Evolutionary conservation across 2,329 filamentous ascomycete species (phyloP).

Genomic region (Fusarium anthophilum): DNA sequence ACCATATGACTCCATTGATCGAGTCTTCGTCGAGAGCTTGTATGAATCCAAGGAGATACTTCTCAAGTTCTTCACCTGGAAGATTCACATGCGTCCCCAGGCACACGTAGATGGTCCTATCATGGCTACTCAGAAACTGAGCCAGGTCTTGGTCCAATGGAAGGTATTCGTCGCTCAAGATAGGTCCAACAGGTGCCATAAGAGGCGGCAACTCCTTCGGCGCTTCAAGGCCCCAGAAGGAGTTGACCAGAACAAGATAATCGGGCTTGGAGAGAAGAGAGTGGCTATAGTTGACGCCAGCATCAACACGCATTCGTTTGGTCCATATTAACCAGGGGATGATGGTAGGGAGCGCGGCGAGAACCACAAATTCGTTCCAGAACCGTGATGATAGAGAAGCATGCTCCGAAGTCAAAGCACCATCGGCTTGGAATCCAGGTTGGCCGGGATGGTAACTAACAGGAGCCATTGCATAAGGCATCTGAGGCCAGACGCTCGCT

Average conservation of each 20-base stretch:
- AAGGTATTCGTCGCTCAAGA: conserved; percentile 49
- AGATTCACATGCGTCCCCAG: conserved; percentile 54
- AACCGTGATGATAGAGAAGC: conserved; percentile 51
- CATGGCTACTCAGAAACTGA: conserved; percentile 46
- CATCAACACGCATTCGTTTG: conserved; percentile 46
- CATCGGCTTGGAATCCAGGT: conserved; percentile 53
- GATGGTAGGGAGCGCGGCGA: conserved; percentile 45
- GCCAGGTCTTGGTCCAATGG: conserved; percentile 40
- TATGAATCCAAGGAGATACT: conserved; percentile 47
- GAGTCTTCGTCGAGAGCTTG: conserved; percentile 36
- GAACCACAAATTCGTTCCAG: conserved; percentile 47
- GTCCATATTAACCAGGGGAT: conserved; percentile 45
- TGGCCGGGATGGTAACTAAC: conserved; percentile 53
- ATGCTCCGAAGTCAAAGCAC: conserved; percentile 49
- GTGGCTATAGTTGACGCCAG: conserved; percentile 46
- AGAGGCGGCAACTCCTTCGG: conserved; percentile 54
- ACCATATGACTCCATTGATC: conserved; percentile 54
- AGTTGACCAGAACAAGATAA: conserved; percentile 55
- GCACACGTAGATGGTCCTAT: conserved; percentile 51
- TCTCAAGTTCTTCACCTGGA: conserved; percentile 40
- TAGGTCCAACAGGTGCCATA: conserved; percentile 51
- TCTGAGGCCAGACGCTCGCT: conserved; percentile 53
- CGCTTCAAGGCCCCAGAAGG: conserved; percentile 55
- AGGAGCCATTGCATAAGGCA: conserved; percentile 51
- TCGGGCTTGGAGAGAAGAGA: conserved; percentile 49